A percentile compares a stretch with the other conserved stretches of the same genome.
Conservation (phyloP, 768 basidiomycete species). For the Russula ochroleuca region DNA sequence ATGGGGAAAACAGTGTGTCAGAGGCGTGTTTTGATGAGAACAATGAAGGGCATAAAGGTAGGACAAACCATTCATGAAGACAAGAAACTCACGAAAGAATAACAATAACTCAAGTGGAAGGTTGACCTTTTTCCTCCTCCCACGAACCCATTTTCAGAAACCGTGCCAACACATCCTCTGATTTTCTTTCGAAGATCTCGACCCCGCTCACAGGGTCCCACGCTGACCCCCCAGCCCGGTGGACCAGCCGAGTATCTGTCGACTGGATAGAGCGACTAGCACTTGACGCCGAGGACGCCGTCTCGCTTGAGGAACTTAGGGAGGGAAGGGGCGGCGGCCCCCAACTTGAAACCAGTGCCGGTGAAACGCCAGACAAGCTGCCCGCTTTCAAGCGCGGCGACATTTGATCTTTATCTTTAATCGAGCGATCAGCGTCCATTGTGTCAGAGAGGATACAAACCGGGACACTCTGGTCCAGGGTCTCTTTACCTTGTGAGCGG, state of each 20-base stretch:
- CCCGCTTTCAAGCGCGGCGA: conserved; percentile 13
- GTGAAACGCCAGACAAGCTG: conserved; percentile 8
- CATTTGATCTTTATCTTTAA: conserved; percentile 24
- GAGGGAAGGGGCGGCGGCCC: too few relatives aligned
- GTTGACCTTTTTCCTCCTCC: conserved; percentile 46
- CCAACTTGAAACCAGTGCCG: not conserved
- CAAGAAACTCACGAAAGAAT: conserved; percentile 18
- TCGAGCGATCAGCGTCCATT: conserved; percentile 24
- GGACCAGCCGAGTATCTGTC: conserved; percentile 30
- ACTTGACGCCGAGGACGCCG: conserved; percentile 52
- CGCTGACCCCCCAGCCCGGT: conserved; percentile 53
- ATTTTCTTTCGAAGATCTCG: conserved; percentile 80
- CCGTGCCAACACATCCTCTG: conserved; percentile 79
- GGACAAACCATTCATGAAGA: conserved; percentile 5
- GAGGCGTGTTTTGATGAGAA: not conserved
- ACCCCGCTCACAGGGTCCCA: conserved; percentile 87
- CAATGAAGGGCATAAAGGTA: conserved; percentile 25
- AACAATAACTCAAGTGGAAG: conserved; percentile 24
- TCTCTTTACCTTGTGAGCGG: conserved; percentile 55
- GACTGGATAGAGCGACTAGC: conserved; percentile 49
- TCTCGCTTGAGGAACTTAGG: conserved; percentile 46
- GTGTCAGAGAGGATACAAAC: conserved; percentile 35
- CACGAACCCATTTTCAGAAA: conserved; percentile 77
- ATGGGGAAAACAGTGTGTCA: not conserved
- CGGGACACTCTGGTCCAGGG: conserved; percentile 57